A percentile compares a stretch with the other conserved stretches of the same genome.
These are phyloP conservation scores for Apocynum venetum DNA, from an alignment of 257 asterid species.

Conservation along the genomic window DNA sequence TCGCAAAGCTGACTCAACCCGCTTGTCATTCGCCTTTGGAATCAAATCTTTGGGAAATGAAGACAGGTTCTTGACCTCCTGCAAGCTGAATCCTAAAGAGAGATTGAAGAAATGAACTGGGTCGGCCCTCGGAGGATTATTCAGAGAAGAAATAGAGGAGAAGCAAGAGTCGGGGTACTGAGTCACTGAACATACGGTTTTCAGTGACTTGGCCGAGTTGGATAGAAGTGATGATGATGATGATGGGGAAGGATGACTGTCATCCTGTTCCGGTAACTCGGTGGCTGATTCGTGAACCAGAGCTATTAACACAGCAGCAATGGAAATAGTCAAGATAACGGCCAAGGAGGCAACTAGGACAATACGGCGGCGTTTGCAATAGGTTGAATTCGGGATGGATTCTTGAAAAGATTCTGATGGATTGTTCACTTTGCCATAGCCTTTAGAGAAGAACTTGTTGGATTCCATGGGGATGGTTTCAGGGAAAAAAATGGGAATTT, in stretches of 20 bases:
- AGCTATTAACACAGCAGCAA: conserved; percentile 32
- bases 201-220: conserved; percentile 50
- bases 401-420: conserved; percentile 17
- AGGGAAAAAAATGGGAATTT: neutral
- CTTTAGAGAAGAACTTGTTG: conserved; percentile 39
- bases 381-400: conserved; percentile 14
- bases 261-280: conserved; percentile 19
- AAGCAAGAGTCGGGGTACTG: conserved; percentile 68
- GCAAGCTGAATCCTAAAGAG: conserved; percentile 49
- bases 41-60: conserved; percentile 31
- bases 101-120: conserved; percentile 66
- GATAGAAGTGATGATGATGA: conserved; percentile 27
- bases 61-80: conserved; percentile 37
- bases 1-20: conserved; percentile 44
- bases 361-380: conserved; percentile 19
- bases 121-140: conserved; percentile 40
- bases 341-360: conserved; percentile 29
- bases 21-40: conserved; percentile 24
- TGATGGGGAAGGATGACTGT: conserved; percentile 13
- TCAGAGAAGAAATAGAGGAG: conserved; percentile 56
- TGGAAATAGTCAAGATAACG: conserved; percentile 28
- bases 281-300: conserved; percentile 36
- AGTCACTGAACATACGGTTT: conserved; percentile 68
- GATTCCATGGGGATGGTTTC: conserved; percentile 36
- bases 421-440: conserved; percentile 54